Evolutionary conservation across 306 rosid species (phyloP), one percentile per base, ranked within the genome.

Genomic region (Inga oerstediana): DNA sequence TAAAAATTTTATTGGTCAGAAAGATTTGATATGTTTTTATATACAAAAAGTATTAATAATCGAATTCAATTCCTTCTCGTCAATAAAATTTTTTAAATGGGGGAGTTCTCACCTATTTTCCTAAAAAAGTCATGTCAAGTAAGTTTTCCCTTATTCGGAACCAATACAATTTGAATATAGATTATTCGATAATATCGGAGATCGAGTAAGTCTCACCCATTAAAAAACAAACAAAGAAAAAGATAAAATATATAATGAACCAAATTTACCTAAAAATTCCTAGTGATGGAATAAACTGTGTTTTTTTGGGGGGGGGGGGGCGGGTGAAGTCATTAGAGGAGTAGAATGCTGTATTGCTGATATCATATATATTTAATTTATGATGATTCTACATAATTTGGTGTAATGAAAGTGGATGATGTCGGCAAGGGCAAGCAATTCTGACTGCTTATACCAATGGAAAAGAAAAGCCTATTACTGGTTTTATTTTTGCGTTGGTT

Each of bases 361-460:
- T 77, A 76, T 83, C 81, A 83, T 82, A 51, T 81, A 82, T 37
- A 79, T 75, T 75, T 56, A 19, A 56, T 20, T 59, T 22, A n/a
- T 72, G 80, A 75, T 81, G 76, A 86, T 84, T 81, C 84, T 85
- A 84, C 84, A 87, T 82, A 86, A 86, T 85, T 86, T 88, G 89
- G 88, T 89, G 32, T 84, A 88, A 84, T 77, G 89, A 90, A 69
- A 83, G 88, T 85, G 85, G 91, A 86, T 87, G 89, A 85, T 92
- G 98, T 93, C 98, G 96, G 96, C 93, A 92, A 81, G 82, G 89
- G 69, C 83, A 73, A 90, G 89, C 91, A 93, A 87, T 89, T 91
- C 90, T 91, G 98, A 93, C 93, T 89, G 82, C 98, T 88, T 24
- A 24, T 82, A 95, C 93, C 97, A 89, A 90, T 97, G 88, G 54